A percentile compares a stretch with the other conserved stretches of the same genome.
Evolutionary conservation across 1,139 yeast genomes (phyloP).

Genomic region (Blastobotrys buckinghamii): DNA sequence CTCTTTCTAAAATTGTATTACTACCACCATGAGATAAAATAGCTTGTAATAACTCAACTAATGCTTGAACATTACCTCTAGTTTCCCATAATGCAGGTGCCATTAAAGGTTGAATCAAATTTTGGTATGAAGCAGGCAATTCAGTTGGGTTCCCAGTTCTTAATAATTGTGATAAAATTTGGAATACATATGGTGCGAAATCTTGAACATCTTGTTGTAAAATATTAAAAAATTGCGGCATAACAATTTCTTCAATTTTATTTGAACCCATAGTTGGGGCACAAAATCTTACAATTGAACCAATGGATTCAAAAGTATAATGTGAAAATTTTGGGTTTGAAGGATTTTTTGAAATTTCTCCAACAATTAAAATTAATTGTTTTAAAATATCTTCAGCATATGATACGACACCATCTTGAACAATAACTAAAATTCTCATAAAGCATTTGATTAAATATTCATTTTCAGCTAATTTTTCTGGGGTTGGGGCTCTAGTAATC

Average conservation of each 20-base stretch:
- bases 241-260: constrained; percentile 46
- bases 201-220: constrained; percentile 86
- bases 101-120: constrained; percentile 71
- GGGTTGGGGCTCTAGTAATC: constrained; percentile 56
- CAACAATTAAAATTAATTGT: constrained; percentile 64
- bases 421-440: constrained; percentile 74
- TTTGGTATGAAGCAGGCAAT: constrained; percentile 60
- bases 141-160: constrained; percentile 48
- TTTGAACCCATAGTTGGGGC: constrained; percentile 32
- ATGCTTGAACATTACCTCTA: constrained; percentile 89
- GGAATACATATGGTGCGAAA: constrained; percentile 89
- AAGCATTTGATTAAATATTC: constrained; percentile 86
- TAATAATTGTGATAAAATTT: constrained; percentile 71
- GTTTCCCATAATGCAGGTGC: constrained; percentile 92
- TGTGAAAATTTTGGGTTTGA: constrained; percentile 93
- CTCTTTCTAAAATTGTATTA: constrained; percentile 30
- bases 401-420: constrained; percentile 57
- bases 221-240: constrained; percentile 63
- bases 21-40: constrained; percentile 60
- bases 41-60: constrained; percentile 70
- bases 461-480: constrained; percentile 91
- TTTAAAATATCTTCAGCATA: constrained; percentile 38
- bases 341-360: constrained; percentile 77
- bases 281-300: constrained; percentile 60
- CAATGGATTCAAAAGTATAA: constrained; percentile 82